Base-by-base conservation (phyloP, 371 early-diverging fungal species). In the Coemansia sp. region DNA sequence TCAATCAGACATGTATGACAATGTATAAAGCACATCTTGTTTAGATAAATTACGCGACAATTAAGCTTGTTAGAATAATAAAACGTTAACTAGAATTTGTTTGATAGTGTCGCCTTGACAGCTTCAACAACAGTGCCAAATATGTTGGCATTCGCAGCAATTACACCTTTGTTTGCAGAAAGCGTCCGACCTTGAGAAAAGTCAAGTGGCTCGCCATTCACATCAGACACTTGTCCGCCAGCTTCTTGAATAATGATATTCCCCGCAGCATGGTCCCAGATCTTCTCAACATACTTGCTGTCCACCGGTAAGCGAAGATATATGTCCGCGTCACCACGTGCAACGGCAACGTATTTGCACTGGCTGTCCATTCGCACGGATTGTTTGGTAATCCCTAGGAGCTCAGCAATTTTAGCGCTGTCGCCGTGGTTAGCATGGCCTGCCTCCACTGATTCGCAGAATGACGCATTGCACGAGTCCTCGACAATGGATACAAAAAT, bases 241-340 rank as follows among this genome's bases (percentile, higher is more conserved):
- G 98, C 95, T 74, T 98, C 99, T 5, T 83, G 77, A 6, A 98
- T 90, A 65, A 98, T 72, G 16, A 98, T 81, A 54, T 86, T 83
- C 6, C 99, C 99, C 4, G 92, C 89, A 27, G 95, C 99, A 83
- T 98, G 98, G 79, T 98, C 98, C 99, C 99, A 98, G 64, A 98
- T 98, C 84, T 97, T 97, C 71, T 97, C 98, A 42, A 88, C 86
- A 72, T 97, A 98, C 8, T 85, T 81, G 14, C 82, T 85, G 51
- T 84, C 84, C 51, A 85, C 86, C 3, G 97, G 95, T 37, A 97
- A 66, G 45, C 99, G 85, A 52, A 98, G 82, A 72, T 95, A 97
- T 40, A 97, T 89, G 54, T 93, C 91, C 16, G 92, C 95, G 71
- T 95, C 92, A 29, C 97, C 97, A 59, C 95, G 79, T 14, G 95